These are phyloP conservation scores for Metschnikowia santaceciliae DNA, from an alignment of 805 yeast species.

Conservation along the genomic window DNA sequence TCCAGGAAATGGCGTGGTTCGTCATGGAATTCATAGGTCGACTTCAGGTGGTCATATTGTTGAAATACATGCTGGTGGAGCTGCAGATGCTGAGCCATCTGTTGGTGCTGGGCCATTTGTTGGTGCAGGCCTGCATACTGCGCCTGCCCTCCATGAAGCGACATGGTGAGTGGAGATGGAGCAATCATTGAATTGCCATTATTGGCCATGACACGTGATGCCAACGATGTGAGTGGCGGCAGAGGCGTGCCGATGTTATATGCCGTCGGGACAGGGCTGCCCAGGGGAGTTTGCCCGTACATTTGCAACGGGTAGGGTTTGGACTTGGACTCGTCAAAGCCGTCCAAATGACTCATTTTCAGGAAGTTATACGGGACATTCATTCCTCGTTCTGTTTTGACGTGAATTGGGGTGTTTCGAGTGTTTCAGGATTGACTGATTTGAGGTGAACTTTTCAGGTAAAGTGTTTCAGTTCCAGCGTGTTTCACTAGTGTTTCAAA, in stretches of 20 bases:
- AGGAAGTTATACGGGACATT: conserved; percentile 9
- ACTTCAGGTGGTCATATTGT: conserved; percentile 3
- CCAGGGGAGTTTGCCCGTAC: conserved; percentile 6
- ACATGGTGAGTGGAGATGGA: conserved; percentile 11
- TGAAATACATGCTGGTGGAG: background rate
- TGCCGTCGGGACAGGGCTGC: conserved; percentile 3
- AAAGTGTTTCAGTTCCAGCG: too few species aligned
- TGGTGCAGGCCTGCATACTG: conserved; percentile 8
- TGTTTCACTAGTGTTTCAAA: too few species aligned
- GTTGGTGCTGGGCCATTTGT: conserved; percentile 6
- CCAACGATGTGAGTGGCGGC: conserved; percentile 7
- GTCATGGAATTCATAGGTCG: conserved; percentile 7
- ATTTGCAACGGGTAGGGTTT: conserved; percentile 10
- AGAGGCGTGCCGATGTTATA: conserved; percentile 11
- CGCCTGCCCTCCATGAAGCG: conserved; percentile 1
- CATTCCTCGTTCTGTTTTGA: background rate
- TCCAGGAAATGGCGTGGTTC: conserved; percentile 6
- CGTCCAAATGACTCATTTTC: conserved; percentile 4
- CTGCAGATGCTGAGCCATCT: conserved; percentile 2
- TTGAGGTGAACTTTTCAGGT: too few species aligned
- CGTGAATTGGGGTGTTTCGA: too few species aligned
- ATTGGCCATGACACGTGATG: conserved; percentile 9
- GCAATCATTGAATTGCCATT: conserved; percentile 6
- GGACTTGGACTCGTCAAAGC: conserved; percentile 3
- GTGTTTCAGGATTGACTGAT: too few species aligned